A percentile compares a stretch with the other conserved stretches of the same genome.
Conservation (phyloP, 768 basidiomycete genomes). For the Myochromella boudieri region DNA sequence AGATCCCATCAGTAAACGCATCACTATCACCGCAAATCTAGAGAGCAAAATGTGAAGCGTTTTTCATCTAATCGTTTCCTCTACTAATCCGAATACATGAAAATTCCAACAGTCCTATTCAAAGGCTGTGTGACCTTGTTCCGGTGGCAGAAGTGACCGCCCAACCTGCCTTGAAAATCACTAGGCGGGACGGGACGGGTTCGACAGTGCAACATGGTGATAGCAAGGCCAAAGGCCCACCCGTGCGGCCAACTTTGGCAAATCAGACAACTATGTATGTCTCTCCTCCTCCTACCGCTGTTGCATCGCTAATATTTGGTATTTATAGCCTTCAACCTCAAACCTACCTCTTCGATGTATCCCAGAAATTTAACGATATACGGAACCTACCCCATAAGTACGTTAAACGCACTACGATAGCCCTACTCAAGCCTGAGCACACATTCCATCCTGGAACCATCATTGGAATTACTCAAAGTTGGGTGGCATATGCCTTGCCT, state of each 20-base stretch:
- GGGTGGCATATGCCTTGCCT: conserved; percentile 93
- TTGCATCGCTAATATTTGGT: conserved; percentile 9
- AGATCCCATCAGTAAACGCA: conserved; percentile 24
- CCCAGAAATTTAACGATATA: conserved; percentile 69
- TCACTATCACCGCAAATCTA: conserved; percentile 28
- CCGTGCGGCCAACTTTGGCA: conserved; percentile 39
- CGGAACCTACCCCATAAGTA: conserved; percentile 73
- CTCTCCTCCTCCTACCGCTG: background rate
- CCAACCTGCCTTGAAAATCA: conserved; percentile 28
- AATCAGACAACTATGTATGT: conserved; percentile 48
- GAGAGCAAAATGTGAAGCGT: conserved; percentile 41
- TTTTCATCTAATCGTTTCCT: conserved; percentile 64
- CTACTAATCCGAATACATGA: conserved; percentile 46
- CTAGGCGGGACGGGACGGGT: conserved; percentile 65
- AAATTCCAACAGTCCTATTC: conserved; percentile 54
- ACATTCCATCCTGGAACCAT: conserved; percentile 84
- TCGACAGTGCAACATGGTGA: conserved; percentile 62
- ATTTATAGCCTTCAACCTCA: conserved; percentile 58
- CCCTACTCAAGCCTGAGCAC: conserved; percentile 85
- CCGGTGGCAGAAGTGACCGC: conserved; percentile 52
- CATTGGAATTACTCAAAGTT: conserved; percentile 87
- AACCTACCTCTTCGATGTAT: conserved; percentile 73
- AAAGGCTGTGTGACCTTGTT: conserved; percentile 47
- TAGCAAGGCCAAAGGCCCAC: conserved; percentile 36
- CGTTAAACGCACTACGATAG: conserved; percentile 88